A percentile compares a stretch with the other conserved stretches of the same genome.
phyloP scores from a whole-genome alignment of 2,329 filamentous ascomycete species.

The Talaromyces islandicus region DNA sequence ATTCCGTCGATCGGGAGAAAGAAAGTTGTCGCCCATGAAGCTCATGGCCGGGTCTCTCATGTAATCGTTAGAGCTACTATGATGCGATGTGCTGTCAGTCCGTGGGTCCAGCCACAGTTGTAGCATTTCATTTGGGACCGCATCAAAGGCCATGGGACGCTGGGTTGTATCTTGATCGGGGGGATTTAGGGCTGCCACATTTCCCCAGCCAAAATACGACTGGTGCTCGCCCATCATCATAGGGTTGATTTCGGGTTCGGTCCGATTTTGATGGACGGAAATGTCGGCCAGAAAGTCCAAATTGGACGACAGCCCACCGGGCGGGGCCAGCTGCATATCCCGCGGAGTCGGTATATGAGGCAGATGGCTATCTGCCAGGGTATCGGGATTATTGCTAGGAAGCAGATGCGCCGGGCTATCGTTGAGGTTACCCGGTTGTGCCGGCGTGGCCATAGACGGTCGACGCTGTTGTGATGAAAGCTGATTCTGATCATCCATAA shows the following conservation, averaged over 20 bases:
- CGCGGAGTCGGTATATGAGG: conserved; percentile 14
- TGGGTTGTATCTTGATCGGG: conserved; percentile 17
- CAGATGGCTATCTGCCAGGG: not conserved
- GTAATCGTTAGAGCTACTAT: conserved; percentile 21
- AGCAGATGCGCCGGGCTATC: not conserved
- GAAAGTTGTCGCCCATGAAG: conserved; percentile 18
- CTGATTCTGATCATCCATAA: not conserved
- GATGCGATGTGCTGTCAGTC: conserved; percentile 23
- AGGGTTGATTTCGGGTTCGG: conserved; percentile 22
- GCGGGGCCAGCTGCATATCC: conserved; percentile 22
- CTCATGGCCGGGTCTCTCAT: conserved; percentile 16
- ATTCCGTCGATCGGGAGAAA: conserved; percentile 18
- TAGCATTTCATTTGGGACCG: conserved; percentile 26
- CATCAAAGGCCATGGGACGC: conserved; percentile 19
- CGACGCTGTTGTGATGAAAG: not conserved
- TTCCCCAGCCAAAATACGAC: conserved; percentile 26
- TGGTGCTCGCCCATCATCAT: conserved; percentile 23
- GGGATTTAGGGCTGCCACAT: conserved; percentile 14
- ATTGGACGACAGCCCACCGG: conserved; percentile 28
- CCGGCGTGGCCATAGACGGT: not conserved
- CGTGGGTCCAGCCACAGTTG: conserved; percentile 32
- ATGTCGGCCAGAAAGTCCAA: conserved; percentile 36
- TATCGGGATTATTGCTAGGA: not conserved
- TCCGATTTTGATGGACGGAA: conserved; percentile 28
- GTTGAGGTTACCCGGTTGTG: not conserved